Evolutionary conservation across 768 basidiomycete species (phyloP).

Genomic region (Pholiota microspora): DNA sequence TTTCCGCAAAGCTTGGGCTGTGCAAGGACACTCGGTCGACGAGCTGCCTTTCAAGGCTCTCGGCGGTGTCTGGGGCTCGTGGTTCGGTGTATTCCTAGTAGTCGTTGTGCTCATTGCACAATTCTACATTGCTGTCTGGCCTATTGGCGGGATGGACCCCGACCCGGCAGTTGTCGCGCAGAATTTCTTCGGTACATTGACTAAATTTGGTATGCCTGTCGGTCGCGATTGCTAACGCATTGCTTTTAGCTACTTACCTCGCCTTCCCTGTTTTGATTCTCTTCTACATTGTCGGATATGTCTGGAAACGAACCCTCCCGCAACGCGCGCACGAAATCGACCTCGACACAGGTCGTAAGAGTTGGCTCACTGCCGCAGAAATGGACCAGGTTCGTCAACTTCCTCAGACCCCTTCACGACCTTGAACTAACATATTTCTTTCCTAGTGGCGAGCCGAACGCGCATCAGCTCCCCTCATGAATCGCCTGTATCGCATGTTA

Average conservation of each 20-base stretch:
- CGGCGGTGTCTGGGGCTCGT: slow-evolving; percentile 43
- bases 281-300: slow-evolving; percentile 35
- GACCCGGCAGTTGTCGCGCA: slow-evolving; percentile 27
- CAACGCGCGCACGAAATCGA: slow-evolving; percentile 37
- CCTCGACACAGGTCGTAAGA: slow-evolving; percentile 44
- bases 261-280: slow-evolving; percentile 38
- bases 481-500: slow-evolving; percentile 37
- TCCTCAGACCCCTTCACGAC: neutral
- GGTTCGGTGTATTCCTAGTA: slow-evolving; percentile 42
- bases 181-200: slow-evolving; percentile 36
- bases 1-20: slow-evolving; percentile 41
- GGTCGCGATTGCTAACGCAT: neutral
- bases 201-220: neutral
- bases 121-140: slow-evolving; percentile 44
- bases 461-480: slow-evolving; percentile 30
- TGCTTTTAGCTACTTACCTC: slow-evolving; percentile 32
- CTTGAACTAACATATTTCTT: neutral
- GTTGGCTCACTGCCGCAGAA: slow-evolving; percentile 44
- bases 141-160: slow-evolving; percentile 33
- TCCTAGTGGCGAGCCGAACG: slow-evolving; percentile 36
- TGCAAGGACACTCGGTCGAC: slow-evolving; percentile 42
- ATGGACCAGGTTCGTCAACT: slow-evolving; percentile 35
- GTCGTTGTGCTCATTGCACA: slow-evolving; percentile 41
- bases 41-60: slow-evolving; percentile 44
- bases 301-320: slow-evolving; percentile 40